phyloP scores from a whole-genome alignment of 805 yeast species.

The Candida ponderosae region DNA sequence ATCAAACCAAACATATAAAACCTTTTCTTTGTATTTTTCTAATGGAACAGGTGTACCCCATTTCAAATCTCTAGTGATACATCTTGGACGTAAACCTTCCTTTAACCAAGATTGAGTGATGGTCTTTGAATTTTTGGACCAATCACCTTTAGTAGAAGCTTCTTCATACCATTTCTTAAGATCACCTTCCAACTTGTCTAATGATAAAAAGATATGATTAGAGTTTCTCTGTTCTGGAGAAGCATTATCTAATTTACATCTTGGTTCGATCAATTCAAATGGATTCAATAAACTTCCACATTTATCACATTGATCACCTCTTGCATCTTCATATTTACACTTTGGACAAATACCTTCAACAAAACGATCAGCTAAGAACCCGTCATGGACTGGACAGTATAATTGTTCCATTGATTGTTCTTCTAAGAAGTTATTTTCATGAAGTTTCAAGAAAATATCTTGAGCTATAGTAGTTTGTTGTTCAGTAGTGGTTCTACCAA shows the following conservation, averaged over 20 bases:
- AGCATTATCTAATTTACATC: slow-evolving; percentile 86
- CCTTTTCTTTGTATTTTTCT: slow-evolving; percentile 79
- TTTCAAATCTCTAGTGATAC: slow-evolving; percentile 92
- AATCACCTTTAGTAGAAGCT: slow-evolving; percentile 63
- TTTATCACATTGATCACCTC: slow-evolving; percentile 99
- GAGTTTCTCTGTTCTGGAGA: slow-evolving; percentile 77
- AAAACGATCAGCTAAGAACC: slow-evolving; percentile 90
- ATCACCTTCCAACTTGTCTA: slow-evolving; percentile 77
- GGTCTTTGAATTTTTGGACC: slow-evolving; percentile 88
- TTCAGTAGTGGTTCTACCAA: slow-evolving; percentile 93
- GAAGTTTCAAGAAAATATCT: slow-evolving; percentile 72
- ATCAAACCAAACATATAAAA: slow-evolving; percentile 97
- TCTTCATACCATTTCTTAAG: slow-evolving; percentile 65
- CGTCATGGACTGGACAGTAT: slow-evolving; percentile 84
- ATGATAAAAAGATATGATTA: slow-evolving; percentile 75
- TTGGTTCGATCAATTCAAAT: slow-evolving; percentile 86
- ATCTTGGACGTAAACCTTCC: slow-evolving; percentile 88
- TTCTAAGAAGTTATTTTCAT: slow-evolving; percentile 74
- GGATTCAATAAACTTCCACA: slow-evolving; percentile 91
- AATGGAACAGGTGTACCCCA: slow-evolving; percentile 99
- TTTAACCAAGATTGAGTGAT: slow-evolving; percentile 92
- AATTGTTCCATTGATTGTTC: slow-evolving; percentile 85
- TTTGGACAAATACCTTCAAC: slow-evolving; percentile 98
- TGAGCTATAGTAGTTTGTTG: slow-evolving; percentile 94
- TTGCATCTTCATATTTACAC: slow-evolving; percentile 92